Base-by-base conservation (phyloP, 2,329 filamentous ascomycete species). In the Colletotrichum eleusines region DNA sequence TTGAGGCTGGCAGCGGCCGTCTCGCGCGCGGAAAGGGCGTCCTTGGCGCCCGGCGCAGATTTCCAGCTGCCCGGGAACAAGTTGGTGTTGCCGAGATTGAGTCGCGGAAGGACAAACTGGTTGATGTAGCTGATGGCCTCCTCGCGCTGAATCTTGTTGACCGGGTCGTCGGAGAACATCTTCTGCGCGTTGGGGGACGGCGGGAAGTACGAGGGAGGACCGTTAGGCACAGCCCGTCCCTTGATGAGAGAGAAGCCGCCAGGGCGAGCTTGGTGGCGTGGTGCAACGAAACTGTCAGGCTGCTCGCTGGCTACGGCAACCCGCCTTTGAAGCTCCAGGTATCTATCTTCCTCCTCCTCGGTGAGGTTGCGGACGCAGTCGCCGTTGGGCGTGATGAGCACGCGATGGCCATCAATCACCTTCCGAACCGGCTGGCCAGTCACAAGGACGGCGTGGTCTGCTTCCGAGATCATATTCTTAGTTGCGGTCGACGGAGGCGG, bases 331-430 rank as follows among this genome's bases (percentile, higher is more conserved):
- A 95, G 85, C 61, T 89, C 85, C 14, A 95, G 82, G 74, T 92
- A 95, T 5, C 87, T 86, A 42, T 90, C 84, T 76, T 95, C 92
- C 73, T 95, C 90, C 51, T 91, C 88, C 5, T 86, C 81, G 1
- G 86, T 90, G 64, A 96, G 81, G 69, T 92, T 91, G 73, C 91
- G 90, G n/a, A 95, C 84, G 77, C 92, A 93, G 73, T 93, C 90
- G 14, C 93, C 92, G 72, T 92, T 90, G 0, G 92, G 91, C 0
- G 92, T 94, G 63, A 95, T 88, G 74, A 95, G 86, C 73, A 92
- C 89, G 33, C 91, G 87, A 78, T 87, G 86, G 66, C 89, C 90
- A 72, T 92, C 90, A 2, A 89, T 83, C 48, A 90, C 80, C 78
- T 91, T 91, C 71, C 86, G 87, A 11, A 92, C 88, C 14, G 88